These are phyloP conservation scores for Mangifera indica DNA, from an alignment of 345 rosid genomes.

Conservation along the genomic window DNA sequence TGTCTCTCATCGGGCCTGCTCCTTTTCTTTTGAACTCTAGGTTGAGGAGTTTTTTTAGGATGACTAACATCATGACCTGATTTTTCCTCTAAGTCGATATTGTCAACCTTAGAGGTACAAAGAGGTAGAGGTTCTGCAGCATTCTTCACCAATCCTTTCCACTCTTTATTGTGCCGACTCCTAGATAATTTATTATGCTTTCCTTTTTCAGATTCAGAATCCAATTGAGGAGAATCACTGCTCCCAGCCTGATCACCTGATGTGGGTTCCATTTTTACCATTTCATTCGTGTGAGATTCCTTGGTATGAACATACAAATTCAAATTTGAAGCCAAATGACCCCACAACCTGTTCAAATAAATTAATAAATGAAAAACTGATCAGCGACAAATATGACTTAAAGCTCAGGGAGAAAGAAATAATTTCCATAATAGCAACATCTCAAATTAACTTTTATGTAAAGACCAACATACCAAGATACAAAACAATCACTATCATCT, in stretches of 20 bases:
- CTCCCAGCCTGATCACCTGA: constrained; percentile 28
- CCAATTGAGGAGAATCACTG: constrained; percentile 28
- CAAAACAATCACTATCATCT: constrained; percentile 82
- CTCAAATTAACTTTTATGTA: background rate
- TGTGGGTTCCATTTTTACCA: constrained; percentile 26
- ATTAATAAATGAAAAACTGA: background rate
- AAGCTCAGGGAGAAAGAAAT: background rate
- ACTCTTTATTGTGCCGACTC: constrained; percentile 58
- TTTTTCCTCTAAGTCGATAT: constrained; percentile 43
- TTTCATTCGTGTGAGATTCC: constrained; percentile 35
- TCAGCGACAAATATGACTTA: background rate
- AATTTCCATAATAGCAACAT: background rate
- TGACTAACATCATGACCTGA: constrained; percentile 32
- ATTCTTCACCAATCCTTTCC: constrained; percentile 57
- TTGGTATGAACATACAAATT: constrained; percentile 52
- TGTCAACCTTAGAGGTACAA: constrained; percentile 55
- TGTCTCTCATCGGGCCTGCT: constrained; percentile 47
- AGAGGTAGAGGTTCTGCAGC: constrained; percentile 62
- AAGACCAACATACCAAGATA: constrained; percentile 62
- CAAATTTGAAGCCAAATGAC: constrained; percentile 69
- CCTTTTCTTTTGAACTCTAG: constrained; percentile 53
- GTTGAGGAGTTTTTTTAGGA: constrained; percentile 41
- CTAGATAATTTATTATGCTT: constrained; percentile 38
- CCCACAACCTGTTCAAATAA: constrained; percentile 80
- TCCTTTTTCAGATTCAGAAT: constrained; percentile 49